Evolutionary conservation across 768 basidiomycete genomes (phyloP), one percentile per base, ranked within the genome.

Genomic region (Austroboletus festivus): DNA sequence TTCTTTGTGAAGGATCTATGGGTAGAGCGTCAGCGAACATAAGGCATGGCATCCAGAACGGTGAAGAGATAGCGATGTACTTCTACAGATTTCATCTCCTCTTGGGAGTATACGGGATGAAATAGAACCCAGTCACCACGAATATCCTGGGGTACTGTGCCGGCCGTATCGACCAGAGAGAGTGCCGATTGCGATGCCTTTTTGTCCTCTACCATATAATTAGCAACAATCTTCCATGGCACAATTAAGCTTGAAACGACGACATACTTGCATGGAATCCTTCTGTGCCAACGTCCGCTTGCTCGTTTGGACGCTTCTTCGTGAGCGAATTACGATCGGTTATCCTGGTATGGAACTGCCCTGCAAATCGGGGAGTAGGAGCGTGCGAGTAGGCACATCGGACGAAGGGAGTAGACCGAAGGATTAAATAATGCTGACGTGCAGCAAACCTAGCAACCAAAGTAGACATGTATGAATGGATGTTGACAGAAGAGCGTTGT

Each of bases 91-190:
- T 71, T 81, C 42, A 91, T 63, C 60, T 92, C 90, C 31, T 81
- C 80, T 16, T 71, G 65, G 6, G 87, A 81, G 64, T 97, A 97
- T 2, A 95, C 93, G 0, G 94, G 94, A 62, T 95, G 91, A 63
- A 93, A 91, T 2, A 96, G 71, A 11, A 95, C 91, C 91, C 93
- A 96, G 58, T 89, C 88, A 2, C 89, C 89, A 34, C 73, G 76
- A 42, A 82, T 65, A 61, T 74, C 76, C 3, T 73, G 70, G 3
- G 81, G 81, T 13, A 81, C 69, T 5, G 81, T 80, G 63, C 74
- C 78, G 47, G 75, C 73, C 1, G 76, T 77, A 59, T 71, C 75
- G 22, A 65, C 65, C 49, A 55, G 51, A 31, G 46, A 40, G 18
- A 64, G 45, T 16, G 43, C 48, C 3, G 53, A 52, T 38, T 61